Evolutionary conservation across 2,329 filamentous ascomycete genomes (phyloP).

Genomic region (Verticillium zaregamsianum): DNA sequence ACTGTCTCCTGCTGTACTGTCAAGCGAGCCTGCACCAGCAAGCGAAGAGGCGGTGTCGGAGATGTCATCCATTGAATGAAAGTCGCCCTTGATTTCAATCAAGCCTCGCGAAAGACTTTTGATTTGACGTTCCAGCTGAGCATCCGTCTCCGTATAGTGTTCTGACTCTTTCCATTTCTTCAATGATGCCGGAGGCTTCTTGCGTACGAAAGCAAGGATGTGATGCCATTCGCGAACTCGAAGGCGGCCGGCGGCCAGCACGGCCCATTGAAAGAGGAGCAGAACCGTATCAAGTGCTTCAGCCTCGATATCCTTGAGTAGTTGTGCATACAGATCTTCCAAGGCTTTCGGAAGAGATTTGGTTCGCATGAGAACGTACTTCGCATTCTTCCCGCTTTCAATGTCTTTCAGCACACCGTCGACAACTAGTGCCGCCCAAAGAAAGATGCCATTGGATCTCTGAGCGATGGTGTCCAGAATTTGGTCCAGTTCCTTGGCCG

Average conservation of each 20-base stretch:
- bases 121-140: slow-evolving; percentile 8
- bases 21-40: neutral
- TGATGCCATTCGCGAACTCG: slow-evolving; percentile 14
- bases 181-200: slow-evolving; percentile 1
- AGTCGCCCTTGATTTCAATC: slow-evolving; percentile 3
- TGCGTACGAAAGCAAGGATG: slow-evolving; percentile 9
- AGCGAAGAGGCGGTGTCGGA: neutral
- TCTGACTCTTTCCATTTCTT: slow-evolving; percentile 5
- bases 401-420: slow-evolving; percentile 4
- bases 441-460: slow-evolving; percentile 7
- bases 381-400: slow-evolving; percentile 6
- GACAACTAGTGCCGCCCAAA: slow-evolving; percentile 10
- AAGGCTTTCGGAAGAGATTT: neutral
- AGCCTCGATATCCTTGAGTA: neutral
- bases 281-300: neutral
- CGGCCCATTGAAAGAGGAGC: slow-evolving; percentile 12
- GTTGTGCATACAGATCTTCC: neutral
- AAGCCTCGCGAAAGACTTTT: slow-evolving; percentile 7
- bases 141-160: slow-evolving; percentile 4
- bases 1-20: neutral
- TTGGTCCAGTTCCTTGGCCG: neutral
- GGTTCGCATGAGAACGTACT: neutral
- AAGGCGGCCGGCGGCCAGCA: slow-evolving; percentile 3
- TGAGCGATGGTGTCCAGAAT: slow-evolving; percentile 1
- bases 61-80: neutral